phyloP scores from a whole-genome alignment of 306 rosid species.

The Carpinus fangiana region DNA sequence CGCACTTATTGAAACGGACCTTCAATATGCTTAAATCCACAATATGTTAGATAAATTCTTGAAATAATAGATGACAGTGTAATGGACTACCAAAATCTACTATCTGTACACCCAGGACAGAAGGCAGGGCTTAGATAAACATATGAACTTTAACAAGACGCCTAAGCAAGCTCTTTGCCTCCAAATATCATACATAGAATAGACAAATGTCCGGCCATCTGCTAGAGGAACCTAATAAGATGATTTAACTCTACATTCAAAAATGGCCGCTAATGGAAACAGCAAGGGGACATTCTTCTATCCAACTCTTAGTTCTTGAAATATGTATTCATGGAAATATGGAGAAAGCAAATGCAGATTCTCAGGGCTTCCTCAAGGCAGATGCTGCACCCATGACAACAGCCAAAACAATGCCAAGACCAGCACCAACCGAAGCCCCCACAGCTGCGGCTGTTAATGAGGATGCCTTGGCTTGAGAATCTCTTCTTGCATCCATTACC shows the following conservation, averaged over 20 bases:
- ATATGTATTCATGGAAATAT: not conserved
- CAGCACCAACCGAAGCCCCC: conserved; percentile 95
- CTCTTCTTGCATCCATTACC: conserved; percentile 43
- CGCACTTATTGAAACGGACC: too few relatives aligned
- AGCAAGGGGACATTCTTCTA: not conserved
- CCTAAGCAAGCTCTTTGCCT: not conserved
- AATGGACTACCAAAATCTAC: not conserved
- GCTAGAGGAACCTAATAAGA: not conserved
- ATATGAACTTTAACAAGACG: not conserved
- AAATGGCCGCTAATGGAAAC: not conserved
- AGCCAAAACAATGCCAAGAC: conserved; percentile 83
- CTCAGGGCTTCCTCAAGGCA: conserved; percentile 90
- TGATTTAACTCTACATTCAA: not conserved
- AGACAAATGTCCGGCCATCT: conserved; percentile 26
- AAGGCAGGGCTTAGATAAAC: not conserved
- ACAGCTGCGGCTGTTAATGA: conserved; percentile 77
- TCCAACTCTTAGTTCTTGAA: not conserved
- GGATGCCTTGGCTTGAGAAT: conserved; percentile 57
- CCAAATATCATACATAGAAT: conserved; percentile 8
- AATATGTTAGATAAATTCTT: not conserved
- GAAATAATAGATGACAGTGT: not conserved
- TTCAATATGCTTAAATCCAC: not conserved
- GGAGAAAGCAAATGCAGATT: not conserved
- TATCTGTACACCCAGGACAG: not conserved
- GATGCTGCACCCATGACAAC: conserved; percentile 99